phyloP scores from a whole-genome alignment of 2,329 filamentous ascomycete genomes.

The Beauveria sp. region DNA sequence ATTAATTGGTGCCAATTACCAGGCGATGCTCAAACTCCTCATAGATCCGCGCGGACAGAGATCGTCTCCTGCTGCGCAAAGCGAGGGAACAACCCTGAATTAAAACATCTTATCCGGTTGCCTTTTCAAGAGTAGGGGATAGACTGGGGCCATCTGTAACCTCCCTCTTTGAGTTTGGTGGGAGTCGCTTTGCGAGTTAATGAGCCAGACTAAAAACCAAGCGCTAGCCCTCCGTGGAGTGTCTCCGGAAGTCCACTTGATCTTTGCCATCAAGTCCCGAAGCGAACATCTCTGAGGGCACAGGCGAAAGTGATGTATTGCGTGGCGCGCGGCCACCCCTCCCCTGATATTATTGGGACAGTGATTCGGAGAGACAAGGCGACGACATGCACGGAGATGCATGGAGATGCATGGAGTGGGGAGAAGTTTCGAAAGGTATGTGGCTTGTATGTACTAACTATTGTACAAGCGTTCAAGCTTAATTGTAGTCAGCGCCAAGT shows the following conservation, averaged over 20 bases:
- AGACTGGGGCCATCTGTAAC: background rate
- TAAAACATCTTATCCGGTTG: background rate
- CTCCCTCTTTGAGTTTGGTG: slow-evolving; percentile 8
- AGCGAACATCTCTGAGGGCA: background rate
- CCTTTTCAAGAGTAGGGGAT: slow-evolving; percentile 6
- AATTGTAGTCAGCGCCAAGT: background rate
- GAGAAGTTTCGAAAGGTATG: background rate
- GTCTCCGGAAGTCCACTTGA: background rate
- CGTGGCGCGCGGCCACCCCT: background rate
- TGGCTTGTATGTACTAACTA: background rate
- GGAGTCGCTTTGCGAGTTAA: slow-evolving; percentile 2
- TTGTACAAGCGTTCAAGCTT: background rate
- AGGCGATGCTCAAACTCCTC: background rate
- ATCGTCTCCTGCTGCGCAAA: background rate
- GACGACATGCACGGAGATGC: background rate
- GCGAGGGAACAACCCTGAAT: background rate
- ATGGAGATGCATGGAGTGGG: background rate
- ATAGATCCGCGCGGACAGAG: background rate
- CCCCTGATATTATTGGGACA: background rate
- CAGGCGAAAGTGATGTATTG: background rate
- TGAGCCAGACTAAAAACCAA: background rate
- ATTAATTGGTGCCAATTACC: background rate
- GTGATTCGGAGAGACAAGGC: background rate
- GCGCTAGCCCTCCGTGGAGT: background rate
- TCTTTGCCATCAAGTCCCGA: background rate